Conservation (phyloP, 2,329 filamentous ascomycete species). For the Fusarium annulatum region DNA sequence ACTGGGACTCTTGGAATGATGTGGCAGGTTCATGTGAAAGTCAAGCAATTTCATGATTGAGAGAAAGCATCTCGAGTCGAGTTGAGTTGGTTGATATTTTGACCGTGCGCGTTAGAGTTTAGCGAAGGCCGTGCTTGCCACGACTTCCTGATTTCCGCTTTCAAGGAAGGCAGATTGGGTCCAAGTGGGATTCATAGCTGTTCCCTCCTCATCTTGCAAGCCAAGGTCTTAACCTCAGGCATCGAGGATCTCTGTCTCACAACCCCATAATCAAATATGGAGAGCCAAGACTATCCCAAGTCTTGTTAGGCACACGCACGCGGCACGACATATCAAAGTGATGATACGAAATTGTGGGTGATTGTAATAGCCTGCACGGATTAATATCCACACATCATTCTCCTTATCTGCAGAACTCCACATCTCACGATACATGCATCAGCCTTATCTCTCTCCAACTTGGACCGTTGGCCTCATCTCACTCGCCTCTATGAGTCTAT, state of each 20-base stretch:
- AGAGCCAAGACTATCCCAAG: not conserved
- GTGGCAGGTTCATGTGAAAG: not conserved
- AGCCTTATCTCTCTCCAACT: slow-evolving; percentile 30
- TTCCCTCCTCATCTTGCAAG: slow-evolving; percentile 6
- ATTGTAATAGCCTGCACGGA: slow-evolving; percentile 16
- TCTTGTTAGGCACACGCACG: not conserved
- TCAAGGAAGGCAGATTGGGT: not conserved
- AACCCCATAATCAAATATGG: not conserved
- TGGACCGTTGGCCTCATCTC: not conserved
- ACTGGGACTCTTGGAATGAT: slow-evolving; percentile 29
- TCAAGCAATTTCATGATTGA: slow-evolving; percentile 1
- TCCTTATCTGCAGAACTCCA: slow-evolving; percentile 35
- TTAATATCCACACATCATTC: slow-evolving; percentile 14
- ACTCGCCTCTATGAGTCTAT: not conserved
- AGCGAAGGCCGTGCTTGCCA: slow-evolving; percentile 4
- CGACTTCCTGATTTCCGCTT: not conserved
- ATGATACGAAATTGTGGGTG: slow-evolving; percentile 11
- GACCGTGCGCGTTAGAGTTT: slow-evolving; percentile 18
- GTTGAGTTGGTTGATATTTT: not conserved
- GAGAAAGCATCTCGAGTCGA: not conserved
- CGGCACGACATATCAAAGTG: slow-evolving; percentile 1
- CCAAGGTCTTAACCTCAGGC: not conserved
- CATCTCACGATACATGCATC: slow-evolving; percentile 24
- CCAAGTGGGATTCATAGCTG: not conserved
- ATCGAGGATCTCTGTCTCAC: not conserved